Conservation (phyloP, 2,329 filamentous ascomycete species). For the Sporothrix phasma region DNA sequence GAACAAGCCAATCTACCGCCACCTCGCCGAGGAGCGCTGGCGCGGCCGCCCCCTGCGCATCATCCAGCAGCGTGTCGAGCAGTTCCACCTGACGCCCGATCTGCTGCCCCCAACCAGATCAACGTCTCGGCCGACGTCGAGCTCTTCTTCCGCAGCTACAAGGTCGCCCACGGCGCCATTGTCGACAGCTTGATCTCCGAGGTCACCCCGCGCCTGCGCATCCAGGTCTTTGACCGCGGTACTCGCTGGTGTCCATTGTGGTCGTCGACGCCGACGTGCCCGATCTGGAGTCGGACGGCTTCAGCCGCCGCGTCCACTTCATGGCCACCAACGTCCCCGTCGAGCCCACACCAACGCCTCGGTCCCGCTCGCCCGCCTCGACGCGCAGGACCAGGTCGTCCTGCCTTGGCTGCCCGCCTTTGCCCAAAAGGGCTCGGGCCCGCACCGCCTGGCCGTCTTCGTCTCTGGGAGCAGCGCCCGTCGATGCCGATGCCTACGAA, state of each 20-base stretch:
- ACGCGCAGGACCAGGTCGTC: slow-evolving; percentile 53
- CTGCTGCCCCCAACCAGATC: slow-evolving; percentile 59
- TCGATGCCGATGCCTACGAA: slow-evolving; percentile 48
- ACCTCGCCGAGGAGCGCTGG: slow-evolving; percentile 83
- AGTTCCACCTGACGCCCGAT: slow-evolving; percentile 83
- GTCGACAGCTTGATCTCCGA: slow-evolving; percentile 68
- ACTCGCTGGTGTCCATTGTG: slow-evolving; percentile 72
- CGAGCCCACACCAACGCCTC: slow-evolving; percentile 42
- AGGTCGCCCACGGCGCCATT: slow-evolving; percentile 65
- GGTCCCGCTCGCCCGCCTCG: slow-evolving; percentile 55
- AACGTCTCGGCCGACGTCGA: slow-evolving; percentile 71
- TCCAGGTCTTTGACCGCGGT: slow-evolving; percentile 77
- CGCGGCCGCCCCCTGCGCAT: slow-evolving; percentile 68
- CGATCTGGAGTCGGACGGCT: slow-evolving; percentile 61
- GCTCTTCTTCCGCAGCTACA: slow-evolving; percentile 64
- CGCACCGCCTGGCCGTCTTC: slow-evolving; percentile 79
- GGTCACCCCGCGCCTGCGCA: slow-evolving; percentile 60
- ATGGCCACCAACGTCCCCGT: slow-evolving; percentile 59
- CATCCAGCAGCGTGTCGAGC: slow-evolving; percentile 72
- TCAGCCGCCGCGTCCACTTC: slow-evolving; percentile 76
- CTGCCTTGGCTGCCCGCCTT: slow-evolving; percentile 77
- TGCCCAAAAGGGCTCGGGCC: slow-evolving; percentile 80
- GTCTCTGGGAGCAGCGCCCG: slow-evolving; percentile 70
- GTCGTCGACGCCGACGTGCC: slow-evolving; percentile 90
- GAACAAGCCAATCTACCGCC: slow-evolving; percentile 91